phyloP scores from a whole-genome alignment of 768 basidiomycete species.

The Boletus reticulatus region DNA sequence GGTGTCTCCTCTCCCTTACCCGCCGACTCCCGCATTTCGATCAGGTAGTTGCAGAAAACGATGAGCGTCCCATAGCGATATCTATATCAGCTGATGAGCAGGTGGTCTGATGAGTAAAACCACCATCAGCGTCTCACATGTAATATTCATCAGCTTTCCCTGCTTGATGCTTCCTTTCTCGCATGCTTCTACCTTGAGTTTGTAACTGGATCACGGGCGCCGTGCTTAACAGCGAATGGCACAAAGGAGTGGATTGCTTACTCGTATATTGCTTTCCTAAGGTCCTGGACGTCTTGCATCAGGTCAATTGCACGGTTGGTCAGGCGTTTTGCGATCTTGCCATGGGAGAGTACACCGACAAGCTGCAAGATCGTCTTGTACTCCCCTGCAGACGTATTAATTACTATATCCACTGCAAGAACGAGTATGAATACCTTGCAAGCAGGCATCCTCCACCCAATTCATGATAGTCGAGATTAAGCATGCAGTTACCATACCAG shows the following conservation, averaged over 20 bases:
- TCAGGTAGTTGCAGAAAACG: slow-evolving; percentile 92
- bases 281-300: too few relatives aligned
- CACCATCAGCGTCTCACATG: slow-evolving; percentile 47
- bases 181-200: slow-evolving; percentile 82
- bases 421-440: slow-evolving; percentile 56
- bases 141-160: slow-evolving; percentile 76
- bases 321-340: slow-evolving; percentile 88
- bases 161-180: slow-evolving; percentile 79
- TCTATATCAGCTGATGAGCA: slow-evolving; percentile 35
- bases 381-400: slow-evolving; percentile 62
- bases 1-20: slow-evolving; percentile 40
- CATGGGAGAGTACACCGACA: slow-evolving; percentile 86
- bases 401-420: not conserved
- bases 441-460: slow-evolving; percentile 66
- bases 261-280: too few relatives aligned
- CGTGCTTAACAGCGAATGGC: not conserved
- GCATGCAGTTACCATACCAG: slow-evolving; percentile 91
- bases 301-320: slow-evolving; percentile 87
- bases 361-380: slow-evolving; percentile 97
- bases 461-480: slow-evolving; percentile 74
- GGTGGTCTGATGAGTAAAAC: not conserved
- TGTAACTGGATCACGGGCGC: slow-evolving; percentile 57
- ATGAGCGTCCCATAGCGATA: slow-evolving; percentile 91
- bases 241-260: slow-evolving; percentile 38
- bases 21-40: slow-evolving; percentile 56